Base-by-base conservation (phyloP, 2,329 filamentous ascomycete species). In the Sporothrix dimorphospora region DNA sequence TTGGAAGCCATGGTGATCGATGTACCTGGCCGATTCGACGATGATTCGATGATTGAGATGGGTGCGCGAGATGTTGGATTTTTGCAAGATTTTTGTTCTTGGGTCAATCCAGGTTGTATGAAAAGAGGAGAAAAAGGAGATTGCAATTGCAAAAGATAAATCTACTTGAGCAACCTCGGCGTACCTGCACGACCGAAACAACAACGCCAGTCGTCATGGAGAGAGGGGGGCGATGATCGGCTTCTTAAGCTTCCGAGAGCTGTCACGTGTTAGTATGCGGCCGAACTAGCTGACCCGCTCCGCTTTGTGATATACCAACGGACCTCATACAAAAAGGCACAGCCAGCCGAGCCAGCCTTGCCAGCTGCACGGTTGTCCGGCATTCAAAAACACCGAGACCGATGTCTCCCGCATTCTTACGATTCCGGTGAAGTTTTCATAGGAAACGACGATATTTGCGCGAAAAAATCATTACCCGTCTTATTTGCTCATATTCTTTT, bases 221-320 rank as follows among this genome's bases (percentile, higher is more conserved):
- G 49, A 42, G 63, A 55, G 49, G 27, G 19, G 34, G 30, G 66
- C 66, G 61, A 49, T 65, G 24, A 34, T 14, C 38, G 67, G 34
- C 21, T 30, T 57, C 38, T 69, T 59, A 69, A 30, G 38, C 51
- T 16, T 40, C 47, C 47, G 49, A 53, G n/a, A 11, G 19, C 66
- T 42, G 67, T 70, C 68, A 70, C 68, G 68, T 70, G 68, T 40
- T 47, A 42, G 8, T 49, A 19, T 11, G 11, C 68, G 68, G 68
- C 38, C 21, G 27, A 63, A 49, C 40, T 49, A 51, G 24, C 68
- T 70, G 38, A 70, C 55, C 68, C 68, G 68, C 27, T 70, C 55
- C 55, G 68, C 24, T 70, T 51, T 24, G n/a, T 38, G 40, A 63
- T 70, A 19, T n/a, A 61, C 27, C 27, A 61, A 27, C 14, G 55